These are phyloP conservation scores for Pinus albicaulis DNA, from an alignment of 75 land plant species.

Conservation along the genomic window DNA sequence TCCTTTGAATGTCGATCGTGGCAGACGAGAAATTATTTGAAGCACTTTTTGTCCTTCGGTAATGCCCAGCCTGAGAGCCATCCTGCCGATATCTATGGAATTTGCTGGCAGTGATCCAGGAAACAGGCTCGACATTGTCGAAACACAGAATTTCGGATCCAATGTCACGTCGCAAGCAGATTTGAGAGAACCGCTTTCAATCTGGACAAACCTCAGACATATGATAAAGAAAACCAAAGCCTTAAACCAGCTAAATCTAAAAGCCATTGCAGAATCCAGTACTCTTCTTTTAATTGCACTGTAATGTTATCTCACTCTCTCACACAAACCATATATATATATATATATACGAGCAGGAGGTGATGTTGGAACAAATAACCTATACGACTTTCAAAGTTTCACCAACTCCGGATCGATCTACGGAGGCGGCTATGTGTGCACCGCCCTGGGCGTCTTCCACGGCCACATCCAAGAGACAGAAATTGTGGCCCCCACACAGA, in stretches of 20 bases:
- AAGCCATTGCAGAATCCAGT: not conserved
- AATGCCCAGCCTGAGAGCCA: not conserved
- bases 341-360: too few species aligned
- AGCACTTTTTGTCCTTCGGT: not conserved
- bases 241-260: not conserved
- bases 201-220: not conserved
- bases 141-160: not conserved
- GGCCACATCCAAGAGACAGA: too few species aligned
- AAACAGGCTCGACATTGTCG: not conserved
- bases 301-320: too few species aligned
- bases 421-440: too few species aligned
- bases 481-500: too few species aligned
- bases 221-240: not conserved
- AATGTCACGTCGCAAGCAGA: slow-evolving; percentile 4
- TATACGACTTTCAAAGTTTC: too few species aligned
- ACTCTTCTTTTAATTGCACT: too few species aligned
- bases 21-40: not conserved
- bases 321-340: too few species aligned
- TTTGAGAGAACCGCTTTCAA: not conserved
- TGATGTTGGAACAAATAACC: too few species aligned
- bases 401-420: too few species aligned
- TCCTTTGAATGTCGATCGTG: not conserved
- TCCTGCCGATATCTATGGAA: not conserved
- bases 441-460: too few species aligned
- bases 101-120: not conserved